Conservation (phyloP, 1,139 yeast species). For the Debaryomyces subglobosus region DNA sequence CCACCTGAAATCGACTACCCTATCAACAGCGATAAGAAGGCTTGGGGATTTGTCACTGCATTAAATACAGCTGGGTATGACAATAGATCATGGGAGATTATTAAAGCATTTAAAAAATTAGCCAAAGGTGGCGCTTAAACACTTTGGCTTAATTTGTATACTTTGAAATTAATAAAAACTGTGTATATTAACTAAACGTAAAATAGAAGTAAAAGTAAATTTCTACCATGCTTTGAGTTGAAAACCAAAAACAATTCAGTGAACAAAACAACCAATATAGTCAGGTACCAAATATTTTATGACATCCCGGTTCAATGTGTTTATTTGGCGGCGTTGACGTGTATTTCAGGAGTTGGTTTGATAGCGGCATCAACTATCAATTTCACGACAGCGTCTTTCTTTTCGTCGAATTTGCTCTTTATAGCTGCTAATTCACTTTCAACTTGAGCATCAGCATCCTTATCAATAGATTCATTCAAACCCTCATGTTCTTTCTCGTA, state of each 20-base stretch:
- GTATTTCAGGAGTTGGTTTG: slow-evolving; percentile 79
- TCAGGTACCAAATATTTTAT: not conserved
- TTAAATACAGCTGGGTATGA: slow-evolving; percentile 90
- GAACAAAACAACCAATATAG: not conserved
- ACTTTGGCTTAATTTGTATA: not conserved
- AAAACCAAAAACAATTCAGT: not conserved
- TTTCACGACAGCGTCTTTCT: slow-evolving; percentile 70
- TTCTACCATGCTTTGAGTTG: slow-evolving; percentile 1
- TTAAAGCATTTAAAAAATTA: slow-evolving; percentile 43
- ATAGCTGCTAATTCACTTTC: slow-evolving; percentile 64
- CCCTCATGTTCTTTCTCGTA: slow-evolving; percentile 73
- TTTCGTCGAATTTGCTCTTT: slow-evolving; percentile 61
- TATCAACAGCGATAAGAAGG: slow-evolving; percentile 73
- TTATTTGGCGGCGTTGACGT: slow-evolving; percentile 60
- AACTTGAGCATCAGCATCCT: slow-evolving; percentile 69
- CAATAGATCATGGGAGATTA: slow-evolving; percentile 65
- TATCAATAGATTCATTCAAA: slow-evolving; percentile 65
- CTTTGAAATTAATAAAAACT: not conserved
- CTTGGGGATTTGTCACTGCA: slow-evolving; percentile 85
- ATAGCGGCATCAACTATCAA: slow-evolving; percentile 79
- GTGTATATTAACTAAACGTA: slow-evolving; percentile 5
- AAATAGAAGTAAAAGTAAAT: slow-evolving; percentile 7
- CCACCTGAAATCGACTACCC: slow-evolving; percentile 94
- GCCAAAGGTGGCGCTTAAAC: slow-evolving; percentile 35
- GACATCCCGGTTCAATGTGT: not conserved